Base-by-base conservation (phyloP, 768 basidiomycete genomes). In the Cubamyces sp. region DNA sequence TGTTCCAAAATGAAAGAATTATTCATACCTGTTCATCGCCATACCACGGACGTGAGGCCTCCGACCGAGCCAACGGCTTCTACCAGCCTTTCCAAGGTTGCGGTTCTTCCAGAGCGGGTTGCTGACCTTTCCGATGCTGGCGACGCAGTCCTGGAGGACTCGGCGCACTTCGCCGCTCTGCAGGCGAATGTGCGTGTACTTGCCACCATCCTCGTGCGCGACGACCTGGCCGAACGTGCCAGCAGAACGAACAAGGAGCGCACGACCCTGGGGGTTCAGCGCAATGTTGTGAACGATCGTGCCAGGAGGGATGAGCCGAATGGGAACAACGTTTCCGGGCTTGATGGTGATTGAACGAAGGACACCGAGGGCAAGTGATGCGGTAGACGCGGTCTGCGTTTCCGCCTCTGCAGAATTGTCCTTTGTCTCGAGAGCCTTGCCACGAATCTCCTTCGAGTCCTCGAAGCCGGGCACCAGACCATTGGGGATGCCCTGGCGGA, bases 121-220 rank as follows among this genome's bases (percentile, higher is more conserved):
- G 77, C 92, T 93, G 57, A 98, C 94, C 64, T 84, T 87, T 1
- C 97, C 97, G 46, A 99, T 85, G 0, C 92, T 96, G 0, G 96
- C 97, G 54, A 82, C 87, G 69, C 92, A 96, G 34, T 86, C 86
- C 40, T 87, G 83, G 62, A 91, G 76, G 54, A 99, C 81, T 74
- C 88, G 88, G 48, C 97, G 85, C 18, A 98, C 87, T 79, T 99
- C 97, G 16, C 97, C 97, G 66, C 90, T 93, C 73, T 92, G 90
- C 62, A 99, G 80, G 41, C 89, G 87, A 46, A 99, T 88, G 61
- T 92, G 91, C 19, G 85, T 83, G 74, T 94, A 95, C 63, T 83
- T 80, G 28, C 84, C 88, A 18, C 75, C 78, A 41, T 85, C 87
- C 62, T 90, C 89, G 65, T 94, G 91, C 3, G 84, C 80, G 48